Evolutionary conservation across 192 early-diverging fungal species (phyloP), one percentile per base, ranked within the genome.

Genomic region (Backusella tuberculispora): DNA sequence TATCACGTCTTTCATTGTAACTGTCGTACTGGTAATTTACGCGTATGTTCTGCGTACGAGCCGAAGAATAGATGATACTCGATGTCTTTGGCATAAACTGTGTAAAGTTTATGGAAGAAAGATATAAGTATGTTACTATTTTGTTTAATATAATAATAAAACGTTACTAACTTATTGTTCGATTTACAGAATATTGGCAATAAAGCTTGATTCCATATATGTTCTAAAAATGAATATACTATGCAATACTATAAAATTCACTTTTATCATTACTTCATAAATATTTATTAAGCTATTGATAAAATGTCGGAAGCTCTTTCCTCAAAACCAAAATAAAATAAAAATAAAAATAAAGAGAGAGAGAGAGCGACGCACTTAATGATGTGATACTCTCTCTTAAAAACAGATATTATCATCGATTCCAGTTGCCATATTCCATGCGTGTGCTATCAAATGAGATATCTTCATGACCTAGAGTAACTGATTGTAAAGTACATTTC

Each of bases 71-170:
- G 24, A 69, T 76, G 50, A 72, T 82, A 44, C 44, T 82, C 8
- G 69, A 71, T 29, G 47, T 14, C 46, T 79, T 82, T 76, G 77
- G 77, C 10, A 74, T 73, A 13, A 77, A 82, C 21, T 82, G 79
- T 76, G 74, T 73, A 13, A 74, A 75, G 72, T 82, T 79, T 71
- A 66, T 48, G n/a, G 60, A 74, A 26, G 73, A 79, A 43, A 66
- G 69, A 12, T 46, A 65, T 17, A 68, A 60, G 73, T 74, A 69
- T 5, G 8, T 8, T 8, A 53, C 19, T 53, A 8, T 8, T 19
- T 53, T 19, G 9, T 7, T 7, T 19, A 7, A 21, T 53, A 19
- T 19, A 19, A 50, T 19, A 53, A 19, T 17, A 8, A 8, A 53
- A 9, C 6, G 19, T 24, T 17, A 21, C 50, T 53, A 53, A 53